These are phyloP conservation scores for Solanum ossicruentum DNA, from an alignment of 257 asterid genomes.

Conservation along the genomic window DNA sequence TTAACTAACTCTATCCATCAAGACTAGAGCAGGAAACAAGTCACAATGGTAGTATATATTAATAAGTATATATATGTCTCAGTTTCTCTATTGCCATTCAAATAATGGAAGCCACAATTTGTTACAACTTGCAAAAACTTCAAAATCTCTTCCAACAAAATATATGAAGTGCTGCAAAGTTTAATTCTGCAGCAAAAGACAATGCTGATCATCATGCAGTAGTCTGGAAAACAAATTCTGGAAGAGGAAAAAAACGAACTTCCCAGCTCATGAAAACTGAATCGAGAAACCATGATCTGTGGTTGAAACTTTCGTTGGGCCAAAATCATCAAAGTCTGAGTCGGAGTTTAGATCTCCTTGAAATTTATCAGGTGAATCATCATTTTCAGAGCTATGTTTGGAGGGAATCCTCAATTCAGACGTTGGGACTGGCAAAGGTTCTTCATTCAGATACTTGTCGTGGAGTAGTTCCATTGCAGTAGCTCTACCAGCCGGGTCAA, in stretches of 20 bases:
- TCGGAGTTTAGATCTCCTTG: slow-evolving; percentile 42
- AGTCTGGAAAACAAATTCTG: neutral
- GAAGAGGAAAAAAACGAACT: neutral
- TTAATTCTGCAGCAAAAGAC: neutral
- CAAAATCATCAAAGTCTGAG: slow-evolving; percentile 69
- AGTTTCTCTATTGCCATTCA: neutral
- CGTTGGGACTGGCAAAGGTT: slow-evolving; percentile 53
- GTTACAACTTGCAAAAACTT: neutral
- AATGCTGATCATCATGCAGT: neutral
- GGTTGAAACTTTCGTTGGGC: slow-evolving; percentile 26
- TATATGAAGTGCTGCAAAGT: neutral
- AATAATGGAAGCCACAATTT: neutral
- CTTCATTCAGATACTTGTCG: slow-evolving; percentile 72
- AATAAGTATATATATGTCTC: neutral
- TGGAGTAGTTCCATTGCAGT: slow-evolving; percentile 70
- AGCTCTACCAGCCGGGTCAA: slow-evolving; percentile 66
- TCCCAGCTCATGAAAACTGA: slow-evolving; percentile 32
- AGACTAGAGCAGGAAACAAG: neutral
- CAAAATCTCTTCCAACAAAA: neutral
- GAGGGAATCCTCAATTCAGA: slow-evolving; percentile 72
- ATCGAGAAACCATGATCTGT: slow-evolving; percentile 56
- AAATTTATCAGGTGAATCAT: slow-evolving; percentile 38
- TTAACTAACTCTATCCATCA: neutral
- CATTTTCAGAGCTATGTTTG: slow-evolving; percentile 33
- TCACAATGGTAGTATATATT: neutral